Base-by-base conservation (phyloP, 2,329 filamentous ascomycete species). In the Didymella glomerata region DNA sequence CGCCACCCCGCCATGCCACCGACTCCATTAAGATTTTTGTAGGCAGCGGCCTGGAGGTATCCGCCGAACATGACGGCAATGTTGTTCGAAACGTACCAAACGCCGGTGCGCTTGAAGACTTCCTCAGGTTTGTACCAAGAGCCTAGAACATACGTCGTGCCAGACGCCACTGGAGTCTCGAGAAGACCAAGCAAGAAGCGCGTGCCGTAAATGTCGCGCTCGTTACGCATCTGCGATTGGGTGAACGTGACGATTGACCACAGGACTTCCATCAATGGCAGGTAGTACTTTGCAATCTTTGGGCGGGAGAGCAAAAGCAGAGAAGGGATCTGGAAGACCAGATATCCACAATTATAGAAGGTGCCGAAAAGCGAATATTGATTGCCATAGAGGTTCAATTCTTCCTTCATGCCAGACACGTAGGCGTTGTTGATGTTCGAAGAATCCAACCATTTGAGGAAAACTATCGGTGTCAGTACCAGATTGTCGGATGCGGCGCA, bases 31-130 rank as follows among this genome's bases (percentile, higher is more conserved):
- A 86, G 76, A 27, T 81, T 81, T 20, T 80, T 81, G 67, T 85
- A 84, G 0, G 82, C 82, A 0, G 81, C 84, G 0, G 84, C 80
- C 72, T 85, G 84, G 0, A 86, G 76, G 57, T 85, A 86, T 1
- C 84, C 84, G n/a, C 82, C 83, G 47, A 86, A 82, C 81, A 86
- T 85, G n/a, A 77, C 75, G 0, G 83, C 84, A 0, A 85, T 76
- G 4, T 80, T 82, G 9, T 83, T 82, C 25, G 81, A 82, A 0
- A 84, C 79, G 52, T 81, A 85, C 75, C 84, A 86, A 13, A 84
- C 79, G 0, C 82, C 83, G 2, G 83, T 83, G 2, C 85, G 79
- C 64, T 86, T 86, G 53, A 83, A 85, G 0, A 81, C 75, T 51
- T 81, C 80, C 20, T 79, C 75, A 1, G 77, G 77, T 2, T 75